Evolutionary conservation across 106 monocot genomes (phyloP).

Genomic region (Dendrobium chrysotoxum): DNA sequence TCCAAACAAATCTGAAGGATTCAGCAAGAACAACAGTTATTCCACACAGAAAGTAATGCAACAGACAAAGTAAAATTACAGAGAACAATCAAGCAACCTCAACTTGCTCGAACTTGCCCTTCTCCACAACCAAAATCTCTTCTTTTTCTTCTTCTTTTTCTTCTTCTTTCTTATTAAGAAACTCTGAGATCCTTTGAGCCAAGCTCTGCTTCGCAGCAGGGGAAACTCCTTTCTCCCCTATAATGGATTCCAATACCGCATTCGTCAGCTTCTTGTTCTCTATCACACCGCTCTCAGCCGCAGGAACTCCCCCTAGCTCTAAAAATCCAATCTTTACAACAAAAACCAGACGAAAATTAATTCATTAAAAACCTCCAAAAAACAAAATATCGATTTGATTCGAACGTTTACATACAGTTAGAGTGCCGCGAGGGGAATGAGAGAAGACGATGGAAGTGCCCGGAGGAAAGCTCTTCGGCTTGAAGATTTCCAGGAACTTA

Average conservation of each 20-base stretch:
- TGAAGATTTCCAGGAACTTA: slow-evolving; percentile 38
- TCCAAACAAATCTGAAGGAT: too few relatives aligned
- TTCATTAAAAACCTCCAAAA: background rate
- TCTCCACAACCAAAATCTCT: background rate
- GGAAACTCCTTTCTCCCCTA: slow-evolving; percentile 56
- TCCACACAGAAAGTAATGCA: too few relatives aligned
- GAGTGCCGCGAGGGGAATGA: slow-evolving; percentile 34
- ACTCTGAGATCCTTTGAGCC: slow-evolving; percentile 27
- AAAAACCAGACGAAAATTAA: background rate
- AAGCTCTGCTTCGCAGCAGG: slow-evolving; percentile 46
- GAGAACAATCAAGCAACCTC: too few relatives aligned
- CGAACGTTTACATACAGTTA: slow-evolving; percentile 26
- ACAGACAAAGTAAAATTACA: too few relatives aligned
- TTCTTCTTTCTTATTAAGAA: slow-evolving; percentile 5
- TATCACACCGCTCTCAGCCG: slow-evolving; percentile 20
- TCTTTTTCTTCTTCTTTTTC: background rate
- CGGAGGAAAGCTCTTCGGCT: slow-evolving; percentile 32
- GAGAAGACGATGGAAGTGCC: slow-evolving; percentile 62
- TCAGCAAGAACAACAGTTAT: too few relatives aligned
- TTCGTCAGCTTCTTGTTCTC: slow-evolving; percentile 31
- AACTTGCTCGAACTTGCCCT: background rate
- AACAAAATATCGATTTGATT: background rate
- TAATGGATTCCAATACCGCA: slow-evolving; percentile 51
- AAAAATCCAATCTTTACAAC: slow-evolving; percentile 49
- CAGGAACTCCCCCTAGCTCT: slow-evolving; percentile 21